Evolutionary conservation across 305 asterid species (phyloP).

Genomic region (Ajuga reptans): DNA sequence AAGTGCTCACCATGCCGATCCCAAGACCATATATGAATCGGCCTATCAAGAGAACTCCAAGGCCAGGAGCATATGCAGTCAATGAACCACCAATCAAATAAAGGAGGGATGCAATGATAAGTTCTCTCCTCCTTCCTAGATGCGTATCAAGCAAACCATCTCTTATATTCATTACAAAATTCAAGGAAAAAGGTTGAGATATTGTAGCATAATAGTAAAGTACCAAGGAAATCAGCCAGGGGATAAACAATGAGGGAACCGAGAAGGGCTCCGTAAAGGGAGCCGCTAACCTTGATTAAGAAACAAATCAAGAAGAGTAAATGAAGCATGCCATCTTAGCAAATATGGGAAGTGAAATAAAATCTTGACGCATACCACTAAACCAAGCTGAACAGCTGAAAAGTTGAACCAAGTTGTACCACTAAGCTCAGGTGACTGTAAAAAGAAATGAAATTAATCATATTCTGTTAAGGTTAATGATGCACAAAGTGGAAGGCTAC

Average conservation of each 20-base stretch:
- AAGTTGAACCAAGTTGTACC: slow-evolving; percentile 84
- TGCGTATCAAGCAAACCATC: slow-evolving; percentile 17
- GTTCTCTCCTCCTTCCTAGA: slow-evolving; percentile 89
- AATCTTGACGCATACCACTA: slow-evolving; percentile 57
- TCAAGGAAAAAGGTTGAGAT: background rate
- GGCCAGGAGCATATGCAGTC: slow-evolving; percentile 82
- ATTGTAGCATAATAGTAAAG: slow-evolving; percentile 5
- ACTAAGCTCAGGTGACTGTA: slow-evolving; percentile 86
- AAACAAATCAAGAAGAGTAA: slow-evolving; percentile 18
- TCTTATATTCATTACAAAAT: background rate
- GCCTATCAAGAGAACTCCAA: slow-evolving; percentile 63
- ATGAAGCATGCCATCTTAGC: background rate
- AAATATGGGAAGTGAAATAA: slow-evolving; percentile 9
- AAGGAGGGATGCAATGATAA: slow-evolving; percentile 62
- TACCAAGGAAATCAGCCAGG: slow-evolving; percentile 91
- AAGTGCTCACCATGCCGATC: slow-evolving; percentile 70
- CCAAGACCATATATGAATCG: slow-evolving; percentile 88
- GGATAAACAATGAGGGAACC: slow-evolving; percentile 82
- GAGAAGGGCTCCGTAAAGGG: slow-evolving; percentile 95
- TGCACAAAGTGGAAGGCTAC: slow-evolving; percentile 31
- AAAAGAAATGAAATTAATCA: slow-evolving; percentile 3
- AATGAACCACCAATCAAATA: slow-evolving; percentile 62
- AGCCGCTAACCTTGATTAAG: slow-evolving; percentile 73
- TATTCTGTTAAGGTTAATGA: slow-evolving; percentile 5
- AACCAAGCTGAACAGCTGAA: slow-evolving; percentile 88